A percentile compares a stretch with the other conserved stretches of the same genome.
phyloP scores from a whole-genome alignment of 202 grass and related monocot species.

The Schoenoplectus tabernaemontani region DNA sequence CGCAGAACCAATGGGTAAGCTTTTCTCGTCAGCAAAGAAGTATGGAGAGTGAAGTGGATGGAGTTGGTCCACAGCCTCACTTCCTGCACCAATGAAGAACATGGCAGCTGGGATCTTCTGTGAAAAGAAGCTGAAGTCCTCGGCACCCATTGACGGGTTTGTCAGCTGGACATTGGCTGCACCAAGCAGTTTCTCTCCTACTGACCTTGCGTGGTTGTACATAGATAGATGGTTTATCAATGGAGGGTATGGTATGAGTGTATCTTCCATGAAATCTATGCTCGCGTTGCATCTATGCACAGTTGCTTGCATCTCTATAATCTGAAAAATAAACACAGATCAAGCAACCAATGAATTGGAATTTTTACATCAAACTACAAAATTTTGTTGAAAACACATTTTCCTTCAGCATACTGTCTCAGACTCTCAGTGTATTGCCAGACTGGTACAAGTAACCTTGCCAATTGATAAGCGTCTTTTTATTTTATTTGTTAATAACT shows the following conservation, averaged over 20 bases:
- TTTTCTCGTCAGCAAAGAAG: conserved; percentile 50
- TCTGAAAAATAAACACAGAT: conserved; percentile 20
- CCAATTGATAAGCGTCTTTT: neutral
- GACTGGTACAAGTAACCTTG: neutral
- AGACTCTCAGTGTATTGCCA: neutral
- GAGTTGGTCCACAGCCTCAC: conserved; percentile 17
- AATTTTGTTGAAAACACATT: neutral
- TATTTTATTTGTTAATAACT: neutral
- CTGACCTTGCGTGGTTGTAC: conserved; percentile 40
- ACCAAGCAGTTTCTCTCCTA: conserved; percentile 43
- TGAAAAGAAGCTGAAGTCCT: conserved; percentile 62
- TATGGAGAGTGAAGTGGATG: conserved; percentile 44
- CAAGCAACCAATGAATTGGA: neutral
- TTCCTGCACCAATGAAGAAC: conserved; percentile 41
- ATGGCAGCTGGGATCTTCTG: conserved; percentile 46
- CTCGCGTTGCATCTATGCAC: conserved; percentile 38
- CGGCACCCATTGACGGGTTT: conserved; percentile 18
- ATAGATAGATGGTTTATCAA: conserved; percentile 45
- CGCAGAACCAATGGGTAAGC: conserved; percentile 43
- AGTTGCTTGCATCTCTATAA: conserved; percentile 32
- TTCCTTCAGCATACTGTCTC: neutral
- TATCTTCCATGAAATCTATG: conserved; percentile 43
- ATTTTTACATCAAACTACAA: neutral
- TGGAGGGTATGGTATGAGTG: conserved; percentile 34
- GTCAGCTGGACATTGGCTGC: conserved; percentile 24